Evolutionary conservation across 2,329 filamentous ascomycete genomes (phyloP).

Genomic region (Dothidotthia symphoricarpi): DNA sequence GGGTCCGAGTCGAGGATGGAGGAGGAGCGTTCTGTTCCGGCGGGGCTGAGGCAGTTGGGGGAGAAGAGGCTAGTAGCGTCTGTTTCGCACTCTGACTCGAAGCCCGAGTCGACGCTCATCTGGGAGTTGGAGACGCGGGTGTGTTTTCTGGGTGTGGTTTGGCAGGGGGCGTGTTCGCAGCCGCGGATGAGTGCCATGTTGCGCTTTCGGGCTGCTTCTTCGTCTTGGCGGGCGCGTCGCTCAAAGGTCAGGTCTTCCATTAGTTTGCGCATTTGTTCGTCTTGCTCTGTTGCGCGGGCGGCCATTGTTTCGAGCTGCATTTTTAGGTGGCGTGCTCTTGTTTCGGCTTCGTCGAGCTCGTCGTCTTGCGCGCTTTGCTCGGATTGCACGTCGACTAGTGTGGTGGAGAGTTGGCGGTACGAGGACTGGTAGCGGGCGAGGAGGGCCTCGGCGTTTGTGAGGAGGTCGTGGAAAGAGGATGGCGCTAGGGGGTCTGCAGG

Average conservation of each 20-base stretch:
- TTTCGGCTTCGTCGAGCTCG: constrained; percentile 60
- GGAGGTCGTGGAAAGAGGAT: constrained; percentile 57
- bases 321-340: constrained; percentile 57
- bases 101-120: constrained; percentile 55
- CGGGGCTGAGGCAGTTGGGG: constrained; percentile 40
- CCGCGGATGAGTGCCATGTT: constrained; percentile 31
- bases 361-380: constrained; percentile 60
- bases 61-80: constrained; percentile 45
- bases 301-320: constrained; percentile 62
- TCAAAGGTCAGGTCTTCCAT: constrained; percentile 39
- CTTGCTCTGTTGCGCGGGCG: constrained; percentile 55
- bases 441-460: constrained; percentile 56
- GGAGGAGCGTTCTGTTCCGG: constrained; percentile 32
- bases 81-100: constrained; percentile 58
- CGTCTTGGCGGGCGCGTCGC: constrained; percentile 33
- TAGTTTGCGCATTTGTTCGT: constrained; percentile 50
- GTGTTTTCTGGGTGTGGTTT: constrained; percentile 23
- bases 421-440: constrained; percentile 56
- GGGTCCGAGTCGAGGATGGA: constrained; percentile 39
- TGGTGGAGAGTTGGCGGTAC: constrained; percentile 48
- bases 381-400: constrained; percentile 51
- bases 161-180: constrained; percentile 18
- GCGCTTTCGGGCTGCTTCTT: constrained; percentile 36
- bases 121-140: constrained; percentile 38
- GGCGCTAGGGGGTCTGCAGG: constrained; percentile 51